A percentile compares a stretch with the other conserved stretches of the same genome.
phyloP scores from a whole-genome alignment of 345 rosid genomes.

The Gossypium ekmanianum region DNA sequence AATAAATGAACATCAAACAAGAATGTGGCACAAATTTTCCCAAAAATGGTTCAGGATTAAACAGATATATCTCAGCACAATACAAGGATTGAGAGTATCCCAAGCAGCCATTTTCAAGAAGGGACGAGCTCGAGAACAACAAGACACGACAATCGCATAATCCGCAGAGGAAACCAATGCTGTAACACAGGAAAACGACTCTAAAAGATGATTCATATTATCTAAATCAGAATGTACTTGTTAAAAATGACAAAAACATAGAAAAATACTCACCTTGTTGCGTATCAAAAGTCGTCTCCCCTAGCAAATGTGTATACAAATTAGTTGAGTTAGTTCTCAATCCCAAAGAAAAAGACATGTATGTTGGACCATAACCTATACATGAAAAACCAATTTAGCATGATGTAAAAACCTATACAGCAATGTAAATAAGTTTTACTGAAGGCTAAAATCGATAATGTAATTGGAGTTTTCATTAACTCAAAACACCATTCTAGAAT shows the following conservation, averaged over 20 bases:
- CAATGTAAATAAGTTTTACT: neutral
- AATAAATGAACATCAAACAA: neutral
- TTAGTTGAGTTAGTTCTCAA: neutral
- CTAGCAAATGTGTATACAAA: neutral
- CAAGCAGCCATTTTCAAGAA: neutral
- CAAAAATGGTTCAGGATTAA: neutral
- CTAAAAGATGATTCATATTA: neutral
- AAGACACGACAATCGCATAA: neutral
- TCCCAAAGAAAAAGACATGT: conserved; percentile 1
- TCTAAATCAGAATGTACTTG: neutral
- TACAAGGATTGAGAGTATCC: neutral
- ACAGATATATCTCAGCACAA: neutral
- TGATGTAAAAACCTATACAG: neutral
- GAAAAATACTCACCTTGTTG: conserved; percentile 19
- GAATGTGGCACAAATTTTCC: neutral
- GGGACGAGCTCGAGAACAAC: neutral
- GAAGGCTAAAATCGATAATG: neutral
- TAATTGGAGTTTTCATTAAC: neutral
- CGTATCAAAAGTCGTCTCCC: neutral
- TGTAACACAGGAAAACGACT: neutral
- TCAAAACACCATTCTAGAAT: neutral
- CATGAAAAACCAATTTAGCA: neutral
- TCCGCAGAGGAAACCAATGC: neutral
- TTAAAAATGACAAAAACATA: neutral
- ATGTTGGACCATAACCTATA: conserved; percentile 16